phyloP scores from a whole-genome alignment of 495 filamentous ascomycete species.

The Mycothermus thermophilus region DNA sequence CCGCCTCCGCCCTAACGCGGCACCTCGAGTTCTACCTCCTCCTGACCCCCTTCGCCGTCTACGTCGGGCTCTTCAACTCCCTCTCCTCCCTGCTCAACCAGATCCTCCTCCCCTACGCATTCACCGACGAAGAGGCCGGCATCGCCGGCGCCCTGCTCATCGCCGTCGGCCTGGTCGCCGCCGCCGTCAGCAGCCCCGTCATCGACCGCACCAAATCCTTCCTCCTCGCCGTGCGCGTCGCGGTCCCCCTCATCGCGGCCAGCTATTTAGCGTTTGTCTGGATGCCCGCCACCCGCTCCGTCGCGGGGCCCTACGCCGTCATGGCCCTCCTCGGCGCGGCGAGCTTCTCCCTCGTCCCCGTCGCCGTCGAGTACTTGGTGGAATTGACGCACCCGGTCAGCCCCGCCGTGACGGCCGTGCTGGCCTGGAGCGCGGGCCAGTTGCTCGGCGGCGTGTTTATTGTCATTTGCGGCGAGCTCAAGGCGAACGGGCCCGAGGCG shows the following conservation, averaged over 20 bases:
- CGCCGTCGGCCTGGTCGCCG: constrained; percentile 62
- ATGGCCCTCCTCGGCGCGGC: constrained; percentile 61
- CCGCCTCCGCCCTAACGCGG: constrained; percentile 33
- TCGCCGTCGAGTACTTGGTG: constrained; percentile 74
- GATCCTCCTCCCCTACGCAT: constrained; percentile 71
- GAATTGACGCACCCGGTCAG: constrained; percentile 76
- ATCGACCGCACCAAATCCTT: constrained; percentile 75
- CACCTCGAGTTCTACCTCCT: constrained; percentile 63
- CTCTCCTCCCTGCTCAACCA: constrained; percentile 81
- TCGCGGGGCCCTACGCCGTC: constrained; percentile 61
- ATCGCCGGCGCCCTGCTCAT: constrained; percentile 88
- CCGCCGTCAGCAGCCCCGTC: constrained; percentile 66
- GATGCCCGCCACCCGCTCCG: constrained; percentile 51
- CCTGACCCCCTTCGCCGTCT: constrained; percentile 61
- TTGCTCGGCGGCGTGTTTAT: constrained; percentile 72
- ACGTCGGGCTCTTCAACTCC: constrained; percentile 88
- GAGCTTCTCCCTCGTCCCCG: constrained; percentile 66
- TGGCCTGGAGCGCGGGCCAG: constrained; percentile 76
- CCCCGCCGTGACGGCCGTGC: constrained; percentile 71
- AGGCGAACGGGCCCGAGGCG: constrained; percentile 38
- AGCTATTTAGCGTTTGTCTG: constrained; percentile 69
- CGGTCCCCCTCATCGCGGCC: constrained; percentile 60
- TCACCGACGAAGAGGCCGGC: constrained; percentile 67
- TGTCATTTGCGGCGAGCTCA: constrained; percentile 65
- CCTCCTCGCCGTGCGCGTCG: constrained; percentile 56